A percentile compares a stretch with the other conserved stretches of the same genome.
phyloP scores from a whole-genome alignment of 1,284 basidiomycete genomes.

The Austroboletus olivaceoglutinosus region DNA sequence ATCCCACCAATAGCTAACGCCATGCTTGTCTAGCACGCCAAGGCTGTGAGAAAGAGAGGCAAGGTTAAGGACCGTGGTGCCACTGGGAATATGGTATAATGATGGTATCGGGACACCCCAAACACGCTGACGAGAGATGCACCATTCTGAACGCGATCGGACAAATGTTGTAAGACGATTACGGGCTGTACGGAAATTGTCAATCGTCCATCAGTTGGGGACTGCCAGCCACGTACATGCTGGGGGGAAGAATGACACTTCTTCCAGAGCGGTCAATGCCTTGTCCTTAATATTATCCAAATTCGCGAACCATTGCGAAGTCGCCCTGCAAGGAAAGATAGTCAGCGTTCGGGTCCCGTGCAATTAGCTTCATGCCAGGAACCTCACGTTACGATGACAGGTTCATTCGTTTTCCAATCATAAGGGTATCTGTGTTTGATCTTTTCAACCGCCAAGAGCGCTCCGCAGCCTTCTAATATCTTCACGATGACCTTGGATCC shows the following conservation, averaged over 20 bases:
- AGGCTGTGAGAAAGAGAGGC: conserved; percentile 80
- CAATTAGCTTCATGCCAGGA: background rate
- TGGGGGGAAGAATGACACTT: conserved; percentile 78
- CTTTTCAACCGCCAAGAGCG: conserved; percentile 65
- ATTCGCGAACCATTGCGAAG: conserved; percentile 98
- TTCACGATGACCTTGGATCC: conserved; percentile 70
- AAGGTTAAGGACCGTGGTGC: conserved; percentile 65
- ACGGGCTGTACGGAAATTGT: conserved; percentile 52
- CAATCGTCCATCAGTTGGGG: background rate
- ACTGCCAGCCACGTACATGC: conserved; percentile 46
- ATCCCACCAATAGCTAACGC: conserved; percentile 89
- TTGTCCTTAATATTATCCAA: conserved; percentile 79
- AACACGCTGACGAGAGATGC: conserved; percentile 95
- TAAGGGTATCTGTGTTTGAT: conserved; percentile 92
- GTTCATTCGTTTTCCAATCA: conserved; percentile 95
- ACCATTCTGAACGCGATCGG: conserved; percentile 93
- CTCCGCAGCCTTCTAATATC: conserved; percentile 59
- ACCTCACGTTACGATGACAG: conserved; percentile 82
- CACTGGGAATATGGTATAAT: conserved; percentile 68
- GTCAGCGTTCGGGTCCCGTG: conserved; percentile 9
- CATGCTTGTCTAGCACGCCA: conserved; percentile 66
- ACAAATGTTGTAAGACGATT: conserved; percentile 87
- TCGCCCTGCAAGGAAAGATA: conserved; percentile 58
- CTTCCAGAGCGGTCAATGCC: conserved; percentile 70
- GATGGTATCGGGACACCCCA: conserved; percentile 99